Evolutionary conservation across 2,329 filamentous ascomycete genomes (phyloP), one percentile per base, ranked within the genome.

Genomic region (Aspergillus candidus): DNA sequence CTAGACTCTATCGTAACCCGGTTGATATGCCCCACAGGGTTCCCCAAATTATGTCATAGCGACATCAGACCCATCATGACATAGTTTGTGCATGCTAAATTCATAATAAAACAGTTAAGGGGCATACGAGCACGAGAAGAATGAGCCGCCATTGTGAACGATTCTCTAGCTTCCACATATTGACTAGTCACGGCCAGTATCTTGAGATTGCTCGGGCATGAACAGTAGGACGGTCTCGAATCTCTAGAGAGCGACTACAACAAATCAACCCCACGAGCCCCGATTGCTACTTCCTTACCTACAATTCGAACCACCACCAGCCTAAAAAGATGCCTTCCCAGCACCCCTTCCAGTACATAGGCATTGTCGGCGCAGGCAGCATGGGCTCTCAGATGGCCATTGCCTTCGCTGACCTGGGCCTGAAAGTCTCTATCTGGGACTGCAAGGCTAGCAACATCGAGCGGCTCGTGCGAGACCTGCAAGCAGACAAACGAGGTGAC

Each of bases 361-460:
- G 66, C 29, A 58, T 69, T 18, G 65, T 68, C 33, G 66, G 67
- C 31, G 65, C 61, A 44, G 66, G 67, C 12, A 68, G 63, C 43
- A 69, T 70, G 66, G 66, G 67, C 37, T 67, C 66, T 22, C 69
- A 68, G 63, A 69, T 70, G 66, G 55, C 63, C 42, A 63, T 68
- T 46, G 66, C 65, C 13, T 69, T 70, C 32, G 60, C 64, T 0
- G 67, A 69, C 33, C 46, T 66, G 4, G 65, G 66, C 0, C 56
- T 67, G 11, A 55, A 67, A 33, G 63, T 69, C 6, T 69, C 66
- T 1, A 52, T 69, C 3, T 70, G 66, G 64, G 66, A 70, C 41
- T 57, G 62, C 11, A 54, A 56, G 2, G 55, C 50, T 6, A 36
- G 53, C 1, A 70, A 69, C 36, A 52, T 70, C 3, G 62, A 68